Percentiles rank a stretch among this genome's conserved stretches.
phyloP scores from a whole-genome alignment of 805 yeast species.

The Saturnispora diversa region DNA sequence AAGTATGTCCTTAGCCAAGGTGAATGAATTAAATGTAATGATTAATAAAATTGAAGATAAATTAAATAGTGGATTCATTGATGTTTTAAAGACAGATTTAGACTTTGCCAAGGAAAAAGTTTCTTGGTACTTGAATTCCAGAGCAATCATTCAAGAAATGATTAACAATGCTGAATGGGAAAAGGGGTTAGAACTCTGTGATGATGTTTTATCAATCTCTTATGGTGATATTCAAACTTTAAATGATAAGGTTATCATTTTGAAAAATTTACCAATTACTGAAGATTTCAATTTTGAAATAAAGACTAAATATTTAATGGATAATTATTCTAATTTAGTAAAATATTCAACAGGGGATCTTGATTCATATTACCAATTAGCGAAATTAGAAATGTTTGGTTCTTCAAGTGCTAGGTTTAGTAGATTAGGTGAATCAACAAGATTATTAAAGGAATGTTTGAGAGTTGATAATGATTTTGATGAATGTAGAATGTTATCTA shows the following conservation, averaged over 20 bases:
- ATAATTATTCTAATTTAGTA: conserved; percentile 22
- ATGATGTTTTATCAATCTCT: conserved; percentile 1
- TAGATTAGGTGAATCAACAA: conserved; percentile 15
- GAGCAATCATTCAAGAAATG: not conserved
- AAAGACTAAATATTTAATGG: conserved; percentile 19
- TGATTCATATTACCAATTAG: conserved; percentile 21
- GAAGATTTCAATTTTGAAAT: conserved; percentile 14
- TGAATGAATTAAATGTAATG: conserved; percentile 7
- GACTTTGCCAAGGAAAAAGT: conserved; percentile 27
- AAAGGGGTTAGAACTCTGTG: not conserved
- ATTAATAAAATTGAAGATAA: conserved; percentile 2
- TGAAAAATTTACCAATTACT: conserved; percentile 8
- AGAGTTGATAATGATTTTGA: conserved; percentile 67
- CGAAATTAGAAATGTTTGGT: conserved; percentile 26
- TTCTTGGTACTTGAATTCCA: conserved; percentile 9
- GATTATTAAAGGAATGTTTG: conserved; percentile 45
- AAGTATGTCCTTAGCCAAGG: conserved; percentile 42
- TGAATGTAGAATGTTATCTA: conserved; percentile 49
- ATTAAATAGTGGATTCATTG: not conserved
- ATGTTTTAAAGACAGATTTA: conserved; percentile 18
- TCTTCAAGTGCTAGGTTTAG: conserved; percentile 11
- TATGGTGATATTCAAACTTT: conserved; percentile 6
- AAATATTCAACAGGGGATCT: conserved; percentile 18
- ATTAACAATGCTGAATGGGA: not conserved
- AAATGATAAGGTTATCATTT: conserved; percentile 2